These are phyloP conservation scores for Cryptosporidium ubiquitum DNA, from an alignment of 169 alveolate species.

Conservation along the genomic window DNA sequence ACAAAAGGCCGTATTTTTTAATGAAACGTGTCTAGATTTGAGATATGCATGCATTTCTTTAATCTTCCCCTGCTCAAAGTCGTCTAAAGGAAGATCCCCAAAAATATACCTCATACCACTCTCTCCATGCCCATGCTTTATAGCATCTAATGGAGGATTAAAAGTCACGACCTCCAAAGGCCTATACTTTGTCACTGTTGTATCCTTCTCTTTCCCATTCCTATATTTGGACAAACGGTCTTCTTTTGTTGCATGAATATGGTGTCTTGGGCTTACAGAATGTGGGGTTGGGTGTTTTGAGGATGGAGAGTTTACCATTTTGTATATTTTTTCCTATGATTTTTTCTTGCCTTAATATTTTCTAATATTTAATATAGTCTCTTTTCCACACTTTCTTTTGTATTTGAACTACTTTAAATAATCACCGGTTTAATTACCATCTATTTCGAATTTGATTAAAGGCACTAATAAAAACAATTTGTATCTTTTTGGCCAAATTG, in stretches of 20 bases:
- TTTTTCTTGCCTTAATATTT: not conserved
- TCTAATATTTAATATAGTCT: not conserved
- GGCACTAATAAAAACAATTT: not conserved
- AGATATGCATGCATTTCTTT: conserved; percentile 74
- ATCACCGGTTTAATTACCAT: not conserved
- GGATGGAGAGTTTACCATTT: conserved; percentile 25
- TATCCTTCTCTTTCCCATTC: conserved; percentile 58
- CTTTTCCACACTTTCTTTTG: not conserved
- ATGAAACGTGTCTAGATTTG: conserved; percentile 67
- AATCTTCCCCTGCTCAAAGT: conserved; percentile 76
- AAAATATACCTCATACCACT: conserved; percentile 74
- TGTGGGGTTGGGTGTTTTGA: conserved; percentile 22
- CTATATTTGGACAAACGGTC: conserved; percentile 61
- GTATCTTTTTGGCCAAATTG: not conserved
- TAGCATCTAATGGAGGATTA: conserved; percentile 63
- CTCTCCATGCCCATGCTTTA: conserved; percentile 59
- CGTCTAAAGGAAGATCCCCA: conserved; percentile 79
- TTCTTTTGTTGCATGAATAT: conserved; percentile 27
- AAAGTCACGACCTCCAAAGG: conserved; percentile 45
- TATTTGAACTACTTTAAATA: not conserved
- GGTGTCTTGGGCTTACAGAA: conserved; percentile 23
- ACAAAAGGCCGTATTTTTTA: conserved; percentile 76
- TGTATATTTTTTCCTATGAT: not conserved
- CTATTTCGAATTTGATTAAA: not conserved
- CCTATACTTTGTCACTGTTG: conserved; percentile 40